Evolutionary conservation across 1,284 basidiomycete species (phyloP).

Genomic region (Ganoderma leucocontextum): DNA sequence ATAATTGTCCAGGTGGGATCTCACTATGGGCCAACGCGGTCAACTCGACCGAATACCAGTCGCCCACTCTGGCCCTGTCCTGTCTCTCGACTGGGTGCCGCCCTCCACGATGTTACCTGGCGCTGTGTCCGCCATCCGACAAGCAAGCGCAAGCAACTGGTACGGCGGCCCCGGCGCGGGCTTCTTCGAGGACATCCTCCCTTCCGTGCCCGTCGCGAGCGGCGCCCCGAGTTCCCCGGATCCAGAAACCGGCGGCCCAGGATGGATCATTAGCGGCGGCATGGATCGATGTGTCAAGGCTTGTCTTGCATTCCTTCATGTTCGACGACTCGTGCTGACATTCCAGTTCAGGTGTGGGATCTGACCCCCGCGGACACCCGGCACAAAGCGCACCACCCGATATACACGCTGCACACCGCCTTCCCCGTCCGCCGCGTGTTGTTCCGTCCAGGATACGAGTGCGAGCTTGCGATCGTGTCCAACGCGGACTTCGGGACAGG

Average conservation of each 20-base stretch:
- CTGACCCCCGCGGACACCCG: constrained; percentile 57
- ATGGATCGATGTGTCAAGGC: constrained; percentile 86
- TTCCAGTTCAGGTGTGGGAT: constrained; percentile 74
- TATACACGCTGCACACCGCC: constrained; percentile 79
- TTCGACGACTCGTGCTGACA: not conserved
- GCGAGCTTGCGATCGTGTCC: constrained; percentile 80
- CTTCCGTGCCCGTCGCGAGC: constrained; percentile 29
- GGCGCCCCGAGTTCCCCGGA: constrained; percentile 22
- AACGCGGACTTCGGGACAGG: constrained; percentile 63
- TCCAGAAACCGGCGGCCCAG: constrained; percentile 52
- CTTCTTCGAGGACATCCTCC: constrained; percentile 40
- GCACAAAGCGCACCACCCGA: constrained; percentile 67
- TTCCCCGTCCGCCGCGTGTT: constrained; percentile 77
- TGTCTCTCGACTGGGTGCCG: constrained; percentile 80
- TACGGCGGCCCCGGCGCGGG: constrained; percentile 37
- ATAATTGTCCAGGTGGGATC: constrained; percentile 69
- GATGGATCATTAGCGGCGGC: constrained; percentile 87
- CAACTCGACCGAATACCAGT: constrained; percentile 79
- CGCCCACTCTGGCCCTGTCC: constrained; percentile 81
- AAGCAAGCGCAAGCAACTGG: constrained; percentile 33
- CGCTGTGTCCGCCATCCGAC: constrained; percentile 18
- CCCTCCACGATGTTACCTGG: constrained; percentile 31
- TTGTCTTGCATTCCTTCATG: not conserved
- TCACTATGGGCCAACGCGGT: constrained; percentile 76
- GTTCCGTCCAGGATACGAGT: constrained; percentile 85